Base-by-base conservation (phyloP, 148 eudicot species). In the Camellia japonica region DNA sequence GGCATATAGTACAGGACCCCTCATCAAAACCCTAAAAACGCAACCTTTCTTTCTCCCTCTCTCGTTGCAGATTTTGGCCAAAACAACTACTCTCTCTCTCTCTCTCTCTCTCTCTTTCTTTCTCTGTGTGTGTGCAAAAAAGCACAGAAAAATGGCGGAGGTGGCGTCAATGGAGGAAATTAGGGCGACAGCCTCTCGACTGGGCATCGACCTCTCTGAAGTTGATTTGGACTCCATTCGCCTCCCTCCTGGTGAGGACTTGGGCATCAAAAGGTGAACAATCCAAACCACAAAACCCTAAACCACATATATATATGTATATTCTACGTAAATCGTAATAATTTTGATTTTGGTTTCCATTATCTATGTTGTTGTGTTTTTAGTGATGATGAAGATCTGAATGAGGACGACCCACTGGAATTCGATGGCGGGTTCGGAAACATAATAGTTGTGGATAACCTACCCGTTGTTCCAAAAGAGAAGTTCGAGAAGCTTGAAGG, bases 401-500 rank as follows among this genome's bases (percentile, higher is more conserved):
- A 70, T 10, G 85, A 80, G 41, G 98, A 89, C 49, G 97, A 90
- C 14, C 63, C 75, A 2, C 54, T 84, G 55, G 99, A 97, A 44
- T 88, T 87, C 5, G 98, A 97, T 5, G 82, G 72, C 44, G 99
- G 91, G 0, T 86, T 92, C 23, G 87, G 86, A 1, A 97, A 93
- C 51, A 84, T 94, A 6, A 80, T 97, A 0, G 92, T 91, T 3
- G 97, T 94, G 66, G 99, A 94, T 82, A 90, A 92, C 86, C 80
- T 97, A 47, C 99, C 99, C 0, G 90, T 88, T 63, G 98, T 94
- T 13, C 88, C 95, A 0, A 86, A 70, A 8, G 99, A 94, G 75
- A 97, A 97, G 55, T 97, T 86, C 42, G 97, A 94, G 38, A 97
- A 94, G 75, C 85, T 97, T 2, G 95, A 92, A 79, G 90, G 87